These are phyloP conservation scores for Exobasidium cylindrosporum DNA, from an alignment of 1,284 basidiomycete species.

Conservation along the genomic window DNA sequence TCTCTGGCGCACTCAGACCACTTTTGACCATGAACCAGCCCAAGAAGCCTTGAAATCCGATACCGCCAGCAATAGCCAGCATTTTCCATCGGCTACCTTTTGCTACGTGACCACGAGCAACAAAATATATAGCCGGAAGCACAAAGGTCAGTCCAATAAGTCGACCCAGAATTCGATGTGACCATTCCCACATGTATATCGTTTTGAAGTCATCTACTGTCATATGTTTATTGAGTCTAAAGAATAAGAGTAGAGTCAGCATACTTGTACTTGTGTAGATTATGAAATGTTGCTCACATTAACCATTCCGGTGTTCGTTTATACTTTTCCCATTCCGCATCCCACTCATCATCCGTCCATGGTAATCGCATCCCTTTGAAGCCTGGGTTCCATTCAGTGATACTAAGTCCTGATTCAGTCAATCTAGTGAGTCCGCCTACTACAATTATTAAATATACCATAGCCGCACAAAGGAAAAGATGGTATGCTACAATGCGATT, in stretches of 20 bases:
- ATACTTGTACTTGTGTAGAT: constrained; percentile 5
- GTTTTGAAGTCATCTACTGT: constrained; percentile 85
- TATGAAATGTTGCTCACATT: constrained; percentile 58
- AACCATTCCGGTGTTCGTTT: constrained; percentile 91
- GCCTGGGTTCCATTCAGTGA: constrained; percentile 92
- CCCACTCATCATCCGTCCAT: constrained; percentile 73
- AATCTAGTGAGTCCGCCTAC: constrained; percentile 94
- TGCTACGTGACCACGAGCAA: constrained; percentile 9
- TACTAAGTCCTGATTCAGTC: constrained; percentile 94
- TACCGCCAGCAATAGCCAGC: constrained; percentile 70
- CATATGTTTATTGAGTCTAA: constrained; percentile 81
- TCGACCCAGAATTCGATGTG: constrained; percentile 87
- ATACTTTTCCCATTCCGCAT: constrained; percentile 90
- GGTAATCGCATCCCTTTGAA: constrained; percentile 85
- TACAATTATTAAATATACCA: constrained; percentile 88
- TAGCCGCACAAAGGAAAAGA: constrained; percentile 53
- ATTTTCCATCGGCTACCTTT: constrained; percentile 64
- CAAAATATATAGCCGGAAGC: constrained; percentile 45
- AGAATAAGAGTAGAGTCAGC: neutral
- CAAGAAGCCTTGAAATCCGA: constrained; percentile 84
- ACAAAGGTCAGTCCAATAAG: constrained; percentile 69
- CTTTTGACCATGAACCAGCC: constrained; percentile 99
- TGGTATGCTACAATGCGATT: constrained; percentile 5
- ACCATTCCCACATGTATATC: constrained; percentile 99
- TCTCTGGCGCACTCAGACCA: constrained; percentile 64